Evolutionary conservation across 768 basidiomycete species (phyloP).

Genomic region (Agaricus sinodeliciosus): DNA sequence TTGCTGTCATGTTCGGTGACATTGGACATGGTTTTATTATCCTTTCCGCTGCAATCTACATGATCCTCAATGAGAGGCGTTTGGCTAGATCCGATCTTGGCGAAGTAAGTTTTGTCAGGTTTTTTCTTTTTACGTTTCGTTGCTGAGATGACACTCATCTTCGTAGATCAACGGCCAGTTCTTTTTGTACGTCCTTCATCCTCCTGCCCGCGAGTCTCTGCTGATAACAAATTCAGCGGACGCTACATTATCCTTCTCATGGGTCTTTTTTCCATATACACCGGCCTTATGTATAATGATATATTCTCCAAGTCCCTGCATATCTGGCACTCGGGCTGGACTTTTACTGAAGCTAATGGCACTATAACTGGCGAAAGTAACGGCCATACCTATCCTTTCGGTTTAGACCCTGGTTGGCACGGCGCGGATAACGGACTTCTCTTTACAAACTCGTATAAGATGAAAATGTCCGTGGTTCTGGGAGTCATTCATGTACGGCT

Average conservation of each 20-base stretch:
- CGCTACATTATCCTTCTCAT: constrained; percentile 98
- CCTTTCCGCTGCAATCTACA: constrained; percentile 64
- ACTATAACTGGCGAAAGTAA: constrained; percentile 47
- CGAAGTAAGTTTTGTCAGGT: constrained; percentile 42
- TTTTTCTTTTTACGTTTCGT: background rate
- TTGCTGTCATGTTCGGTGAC: constrained; percentile 99
- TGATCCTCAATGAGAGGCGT: constrained; percentile 84
- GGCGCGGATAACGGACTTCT: constrained; percentile 85
- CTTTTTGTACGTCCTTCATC: constrained; percentile 70
- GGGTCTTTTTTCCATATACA: constrained; percentile 96
- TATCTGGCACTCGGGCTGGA: constrained; percentile 86
- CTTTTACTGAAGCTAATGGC: constrained; percentile 49
- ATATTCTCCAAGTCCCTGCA: constrained; percentile 92
- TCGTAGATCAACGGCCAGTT: constrained; percentile 76
- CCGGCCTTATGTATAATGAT: constrained; percentile 98
- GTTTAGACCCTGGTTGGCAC: constrained; percentile 94
- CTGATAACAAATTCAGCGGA: constrained; percentile 48
- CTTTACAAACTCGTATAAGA: constrained; percentile 99
- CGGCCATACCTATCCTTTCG: constrained; percentile 83
- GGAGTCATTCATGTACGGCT: constrained; percentile 89
- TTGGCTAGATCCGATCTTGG: constrained; percentile 67
- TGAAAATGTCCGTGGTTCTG: constrained; percentile 98
- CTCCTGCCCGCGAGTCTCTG: constrained; percentile 6
- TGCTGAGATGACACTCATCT: background rate
- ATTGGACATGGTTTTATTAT: constrained; percentile 93